These are phyloP conservation scores for Microcyclospora pomicola DNA, from an alignment of 2,329 filamentous ascomycete species.

Conservation along the genomic window DNA sequence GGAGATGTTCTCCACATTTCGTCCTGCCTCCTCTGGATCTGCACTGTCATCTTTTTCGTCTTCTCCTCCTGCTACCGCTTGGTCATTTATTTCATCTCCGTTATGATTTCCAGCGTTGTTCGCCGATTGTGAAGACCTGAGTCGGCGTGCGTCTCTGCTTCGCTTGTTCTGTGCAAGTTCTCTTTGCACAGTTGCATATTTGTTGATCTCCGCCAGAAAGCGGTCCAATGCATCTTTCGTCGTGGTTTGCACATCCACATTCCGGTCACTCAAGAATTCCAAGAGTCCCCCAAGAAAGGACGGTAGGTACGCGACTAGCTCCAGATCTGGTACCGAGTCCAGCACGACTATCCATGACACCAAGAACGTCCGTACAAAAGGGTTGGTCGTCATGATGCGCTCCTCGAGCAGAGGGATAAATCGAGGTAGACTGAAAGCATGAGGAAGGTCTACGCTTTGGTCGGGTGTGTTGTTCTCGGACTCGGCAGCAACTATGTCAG, in stretches of 20 bases:
- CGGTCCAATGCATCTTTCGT: slow-evolving; percentile 81
- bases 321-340: slow-evolving; percentile 91
- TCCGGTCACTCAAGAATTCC: slow-evolving; percentile 82
- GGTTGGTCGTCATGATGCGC: slow-evolving; percentile 84
- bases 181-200: slow-evolving; percentile 84
- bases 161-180: slow-evolving; percentile 78
- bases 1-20: background rate
- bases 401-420: slow-evolving; percentile 93
- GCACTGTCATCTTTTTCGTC: background rate
- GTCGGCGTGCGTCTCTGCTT: slow-evolving; percentile 34
- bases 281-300: slow-evolving; percentile 82
- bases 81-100: background rate
- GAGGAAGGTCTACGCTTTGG: slow-evolving; percentile 45
- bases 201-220: slow-evolving; percentile 85
- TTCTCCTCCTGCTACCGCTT: background rate
- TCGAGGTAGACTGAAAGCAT: slow-evolving; percentile 76
- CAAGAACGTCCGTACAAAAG: slow-evolving; percentile 86
- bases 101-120: slow-evolving; percentile 2
- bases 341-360: slow-evolving; percentile 92
- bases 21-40: background rate
- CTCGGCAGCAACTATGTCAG: slow-evolving; percentile 36
- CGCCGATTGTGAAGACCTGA: too few relatives aligned
- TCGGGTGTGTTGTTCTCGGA: slow-evolving; percentile 21
- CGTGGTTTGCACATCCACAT: slow-evolving; percentile 84
- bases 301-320: slow-evolving; percentile 82